Percentiles rank a stretch among this genome's conserved stretches.
phyloP scores from a whole-genome alignment of 2,329 filamentous ascomycete species.

The Xylaria sp. region DNA sequence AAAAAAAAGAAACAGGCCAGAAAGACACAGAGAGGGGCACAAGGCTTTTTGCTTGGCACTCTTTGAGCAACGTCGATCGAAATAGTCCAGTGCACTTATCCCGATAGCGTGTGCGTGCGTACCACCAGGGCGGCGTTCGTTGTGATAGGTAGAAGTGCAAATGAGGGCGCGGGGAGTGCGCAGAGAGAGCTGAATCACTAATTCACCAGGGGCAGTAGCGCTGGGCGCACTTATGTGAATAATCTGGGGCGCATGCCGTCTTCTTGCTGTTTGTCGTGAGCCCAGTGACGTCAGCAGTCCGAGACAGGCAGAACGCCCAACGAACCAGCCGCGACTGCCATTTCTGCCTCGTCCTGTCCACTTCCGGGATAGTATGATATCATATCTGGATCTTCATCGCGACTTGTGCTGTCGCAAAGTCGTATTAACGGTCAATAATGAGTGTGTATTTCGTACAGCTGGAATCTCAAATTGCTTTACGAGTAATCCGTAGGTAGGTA shows the following conservation, averaged over 20 bases:
- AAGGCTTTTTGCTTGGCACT: not conserved
- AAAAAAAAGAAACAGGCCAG: not conserved
- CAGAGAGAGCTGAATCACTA: not conserved
- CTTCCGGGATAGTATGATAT: no score
- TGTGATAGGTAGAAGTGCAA: no score
- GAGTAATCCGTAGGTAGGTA: not conserved
- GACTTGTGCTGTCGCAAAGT: conserved; percentile 37
- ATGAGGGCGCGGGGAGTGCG: no score
- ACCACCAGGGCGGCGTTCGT: not conserved
- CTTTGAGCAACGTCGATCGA: not conserved
- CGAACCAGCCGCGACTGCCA: no score
- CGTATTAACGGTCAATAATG: conserved; percentile 34
- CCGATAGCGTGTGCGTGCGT: not conserved
- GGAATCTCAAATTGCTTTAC: conserved; percentile 27
- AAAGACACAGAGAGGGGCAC: no score
- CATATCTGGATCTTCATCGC: conserved; percentile 3
- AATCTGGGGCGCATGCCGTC: not conserved
- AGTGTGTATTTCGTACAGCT: conserved; percentile 35
- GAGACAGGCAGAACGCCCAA: no score
- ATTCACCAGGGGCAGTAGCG: not conserved
- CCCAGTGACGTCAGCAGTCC: not conserved
- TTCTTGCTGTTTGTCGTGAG: not conserved
- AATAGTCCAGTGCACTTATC: not conserved
- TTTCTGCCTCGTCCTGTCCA: no score
- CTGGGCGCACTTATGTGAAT: not conserved